Evolutionary conservation across 176 grass and related monocot genomes (phyloP), one percentile per base, ranked within the genome.

Genomic region (Rhynchospora breviuscula): DNA sequence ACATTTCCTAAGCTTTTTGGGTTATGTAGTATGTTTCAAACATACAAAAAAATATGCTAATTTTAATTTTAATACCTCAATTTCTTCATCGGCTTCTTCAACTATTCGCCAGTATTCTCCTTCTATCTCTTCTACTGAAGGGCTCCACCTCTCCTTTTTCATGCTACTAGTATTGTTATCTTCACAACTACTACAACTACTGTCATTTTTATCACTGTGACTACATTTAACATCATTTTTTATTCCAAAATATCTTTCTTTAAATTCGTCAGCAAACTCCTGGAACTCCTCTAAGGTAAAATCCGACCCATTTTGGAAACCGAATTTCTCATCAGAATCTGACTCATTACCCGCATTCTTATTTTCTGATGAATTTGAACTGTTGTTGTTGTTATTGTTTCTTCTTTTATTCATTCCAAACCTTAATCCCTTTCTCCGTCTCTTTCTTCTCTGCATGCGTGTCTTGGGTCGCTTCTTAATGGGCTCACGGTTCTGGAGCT

Each of bases 101-200:
- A 98, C 93, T 82, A 98, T 95, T 58, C 89, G 85, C 96, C 96
- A 98, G 87, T 98, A 98, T 88, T 98, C 96, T 78, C 93, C 96
- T 84, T 98, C 96, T 65, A 98, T 95, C 84, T 98, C 96, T 51
- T 89, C 86, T 56, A 93, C 89, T 13, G 91, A 92, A 57, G 91
- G 96, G 60, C 88, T 82, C 78, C 86, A 91, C 14, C 60, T 86
- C 84, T 91, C 57, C 77, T 93, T 85, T 52, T 49, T 46, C 18
- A 68, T 44, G 43, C 63, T 77, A 83, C 70, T 67, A 43, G 56
- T 31, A 35, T 83, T 47, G 62, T 63, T 58, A 21, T 83, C 46
- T 47, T 63, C 80, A 33, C 73, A 29, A 33, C 56, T 25, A 78
- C 49, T 78, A 78, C 73, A 77, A 77, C 72, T 77, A 77, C 47